These are phyloP conservation scores for Sarcocystis neurona DNA, from an alignment of 169 alveolate genomes.

Conservation along the genomic window DNA sequence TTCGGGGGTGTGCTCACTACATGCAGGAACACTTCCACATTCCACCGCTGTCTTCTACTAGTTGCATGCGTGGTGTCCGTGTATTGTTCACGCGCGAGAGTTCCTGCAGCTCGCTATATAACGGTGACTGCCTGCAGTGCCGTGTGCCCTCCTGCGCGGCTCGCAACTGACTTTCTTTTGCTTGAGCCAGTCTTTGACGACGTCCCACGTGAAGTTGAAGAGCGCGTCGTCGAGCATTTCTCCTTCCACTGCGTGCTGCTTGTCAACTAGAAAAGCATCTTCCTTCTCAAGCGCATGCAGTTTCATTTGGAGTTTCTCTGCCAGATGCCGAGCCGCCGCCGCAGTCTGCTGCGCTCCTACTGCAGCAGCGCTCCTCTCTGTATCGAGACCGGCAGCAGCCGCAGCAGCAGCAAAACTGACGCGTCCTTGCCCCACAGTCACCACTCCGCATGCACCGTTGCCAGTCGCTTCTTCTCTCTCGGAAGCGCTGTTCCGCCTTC, in stretches of 20 bases:
- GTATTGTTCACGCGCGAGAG: too few relatives aligned
- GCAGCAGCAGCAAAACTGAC: too few relatives aligned
- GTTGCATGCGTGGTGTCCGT: too few relatives aligned
- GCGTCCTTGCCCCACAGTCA: neutral
- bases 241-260: constrained; percentile 17
- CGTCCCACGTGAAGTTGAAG: constrained; percentile 29
- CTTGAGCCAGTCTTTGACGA: constrained; percentile 13
- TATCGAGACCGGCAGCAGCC: too few relatives aligned
- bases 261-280: neutral
- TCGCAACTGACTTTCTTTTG: neutral
- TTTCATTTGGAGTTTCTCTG: neutral
- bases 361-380: too few relatives aligned
- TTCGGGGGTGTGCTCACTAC: too few relatives aligned
- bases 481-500: too few relatives aligned
- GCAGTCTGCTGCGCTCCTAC: neutral
- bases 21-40: too few relatives aligned
- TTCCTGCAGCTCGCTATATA: too few relatives aligned
- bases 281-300: neutral
- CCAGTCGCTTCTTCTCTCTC: neutral
- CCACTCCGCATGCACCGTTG: neutral
- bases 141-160: too few relatives aligned
- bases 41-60: too few relatives aligned
- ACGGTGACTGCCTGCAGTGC: too few relatives aligned
- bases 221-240: constrained; percentile 8
- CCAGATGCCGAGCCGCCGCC: neutral